These are phyloP conservation scores for Protomyces gravidus DNA, from an alignment of 1,139 yeast genomes.

Conservation along the genomic window DNA sequence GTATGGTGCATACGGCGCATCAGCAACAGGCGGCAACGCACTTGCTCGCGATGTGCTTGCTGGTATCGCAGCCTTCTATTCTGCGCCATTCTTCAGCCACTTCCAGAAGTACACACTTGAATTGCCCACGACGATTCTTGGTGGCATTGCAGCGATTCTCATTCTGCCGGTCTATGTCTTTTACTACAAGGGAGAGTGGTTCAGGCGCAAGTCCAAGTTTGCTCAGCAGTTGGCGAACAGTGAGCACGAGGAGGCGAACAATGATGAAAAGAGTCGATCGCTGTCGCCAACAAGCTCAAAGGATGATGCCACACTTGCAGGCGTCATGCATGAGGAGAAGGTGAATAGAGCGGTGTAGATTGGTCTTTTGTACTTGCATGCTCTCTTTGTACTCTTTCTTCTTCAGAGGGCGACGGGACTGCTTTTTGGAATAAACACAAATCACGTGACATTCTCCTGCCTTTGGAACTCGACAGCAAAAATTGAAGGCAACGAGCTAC, in stretches of 20 bases:
- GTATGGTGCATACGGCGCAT: slow-evolving; percentile 46
- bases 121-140: slow-evolving; percentile 44
- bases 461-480: too few species aligned
- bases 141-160: slow-evolving; percentile 45
- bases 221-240: slow-evolving; percentile 32
- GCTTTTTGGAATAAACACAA: neutral
- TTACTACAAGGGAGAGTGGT: slow-evolving; percentile 50
- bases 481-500: too few species aligned
- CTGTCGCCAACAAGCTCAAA: neutral
- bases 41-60: slow-evolving; percentile 46
- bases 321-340: neutral
- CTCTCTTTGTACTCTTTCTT: neutral
- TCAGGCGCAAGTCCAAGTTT: slow-evolving; percentile 49
- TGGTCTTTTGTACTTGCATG: neutral
- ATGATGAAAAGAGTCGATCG: neutral
- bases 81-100: slow-evolving; percentile 42
- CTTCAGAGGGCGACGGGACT: neutral
- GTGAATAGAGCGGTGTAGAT: neutral
- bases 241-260: neutral
- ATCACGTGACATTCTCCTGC: neutral
- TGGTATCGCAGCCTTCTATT: slow-evolving; percentile 44
- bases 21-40: slow-evolving; percentile 47
- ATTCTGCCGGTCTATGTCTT: slow-evolving; percentile 38
- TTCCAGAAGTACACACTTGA: slow-evolving; percentile 40
- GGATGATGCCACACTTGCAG: neutral